Evolutionary conservation across 176 grass and related monocot species (phyloP).

Genomic region (maize (Zea mays)): DNA sequence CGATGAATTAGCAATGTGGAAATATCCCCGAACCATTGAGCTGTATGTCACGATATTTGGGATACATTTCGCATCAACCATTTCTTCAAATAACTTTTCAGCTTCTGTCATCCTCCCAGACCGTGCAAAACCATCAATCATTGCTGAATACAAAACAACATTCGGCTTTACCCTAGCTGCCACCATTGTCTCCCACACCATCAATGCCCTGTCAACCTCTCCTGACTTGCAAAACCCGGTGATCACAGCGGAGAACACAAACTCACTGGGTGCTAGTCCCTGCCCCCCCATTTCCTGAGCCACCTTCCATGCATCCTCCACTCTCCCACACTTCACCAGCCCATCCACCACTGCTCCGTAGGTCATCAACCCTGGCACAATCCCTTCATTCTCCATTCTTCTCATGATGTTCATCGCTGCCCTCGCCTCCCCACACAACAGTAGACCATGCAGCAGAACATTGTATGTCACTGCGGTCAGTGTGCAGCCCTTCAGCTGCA

Average conservation of each 20-base stretch:
- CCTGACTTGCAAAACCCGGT: slow-evolving; percentile 65
- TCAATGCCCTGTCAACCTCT: slow-evolving; percentile 51
- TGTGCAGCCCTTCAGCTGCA: slow-evolving; percentile 76
- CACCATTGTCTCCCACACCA: slow-evolving; percentile 67
- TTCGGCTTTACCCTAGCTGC: slow-evolving; percentile 48
- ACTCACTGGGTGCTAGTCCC: slow-evolving; percentile 60
- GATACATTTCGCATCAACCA: slow-evolving; percentile 52
- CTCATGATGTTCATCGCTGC: slow-evolving; percentile 49
- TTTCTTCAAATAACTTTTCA: slow-evolving; percentile 57
- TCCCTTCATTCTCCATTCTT: slow-evolving; percentile 60
- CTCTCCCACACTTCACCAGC: slow-evolving; percentile 60
- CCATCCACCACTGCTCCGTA: slow-evolving; percentile 79
- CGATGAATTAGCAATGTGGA: slow-evolving; percentile 51
- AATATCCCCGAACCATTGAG: slow-evolving; percentile 71
- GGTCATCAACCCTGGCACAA: slow-evolving; percentile 53
- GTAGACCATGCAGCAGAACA: slow-evolving; percentile 70
- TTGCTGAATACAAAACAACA: slow-evolving; percentile 66
- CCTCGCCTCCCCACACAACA: slow-evolving; percentile 46
- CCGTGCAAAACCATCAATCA: slow-evolving; percentile 68
- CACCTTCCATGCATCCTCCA: slow-evolving; percentile 66
- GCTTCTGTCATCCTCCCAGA: slow-evolving; percentile 63
- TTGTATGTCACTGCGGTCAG: slow-evolving; percentile 71
- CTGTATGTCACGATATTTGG: slow-evolving; percentile 87
- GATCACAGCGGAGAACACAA: slow-evolving; percentile 74
- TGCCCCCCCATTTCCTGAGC: slow-evolving; percentile 60